Conservation (phyloP, 192 early-diverging fungal genomes). For the Backusella parvicylindrica region DNA sequence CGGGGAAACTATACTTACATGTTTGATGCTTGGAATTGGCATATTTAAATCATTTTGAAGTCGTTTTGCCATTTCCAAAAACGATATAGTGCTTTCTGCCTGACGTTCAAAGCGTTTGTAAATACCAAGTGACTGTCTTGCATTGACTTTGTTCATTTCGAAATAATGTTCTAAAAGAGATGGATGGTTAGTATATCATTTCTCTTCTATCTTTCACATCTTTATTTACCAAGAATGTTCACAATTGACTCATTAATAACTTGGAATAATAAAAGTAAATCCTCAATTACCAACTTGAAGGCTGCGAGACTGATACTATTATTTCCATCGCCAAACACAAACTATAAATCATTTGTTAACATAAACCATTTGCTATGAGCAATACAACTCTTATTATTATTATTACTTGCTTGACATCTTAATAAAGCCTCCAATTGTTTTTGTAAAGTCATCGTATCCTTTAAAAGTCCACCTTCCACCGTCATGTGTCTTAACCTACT, state of each 20-base stretch:
- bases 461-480: conserved; percentile 58
- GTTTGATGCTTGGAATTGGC: conserved; percentile 72
- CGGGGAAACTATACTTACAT: conserved; percentile 41
- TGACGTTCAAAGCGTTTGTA: conserved; percentile 79
- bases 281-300: conserved; percentile 67
- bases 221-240: conserved; percentile 60
- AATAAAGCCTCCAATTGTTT: conserved; percentile 67
- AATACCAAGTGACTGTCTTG: conserved; percentile 60
- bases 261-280: conserved; percentile 72
- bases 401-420: conserved; percentile 62
- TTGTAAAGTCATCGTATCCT: conserved; percentile 63
- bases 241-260: conserved; percentile 80
- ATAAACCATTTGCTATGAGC: background rate
- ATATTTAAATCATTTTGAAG: conserved; percentile 58
- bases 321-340: conserved; percentile 68
- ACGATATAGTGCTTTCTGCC: conserved; percentile 64
- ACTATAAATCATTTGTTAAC: conserved; percentile 38
- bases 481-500: conserved; percentile 50
- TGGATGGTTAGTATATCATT: background rate
- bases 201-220: background rate
- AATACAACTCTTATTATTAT: background rate
- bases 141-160: conserved; percentile 68
- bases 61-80: conserved; percentile 65
- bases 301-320: conserved; percentile 74
- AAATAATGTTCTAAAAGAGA: conserved; percentile 61